Evolutionary conservation across 345 rosid species (phyloP), one percentile per base, ranked within the genome.

Genomic region (Salix arbutifolia): DNA sequence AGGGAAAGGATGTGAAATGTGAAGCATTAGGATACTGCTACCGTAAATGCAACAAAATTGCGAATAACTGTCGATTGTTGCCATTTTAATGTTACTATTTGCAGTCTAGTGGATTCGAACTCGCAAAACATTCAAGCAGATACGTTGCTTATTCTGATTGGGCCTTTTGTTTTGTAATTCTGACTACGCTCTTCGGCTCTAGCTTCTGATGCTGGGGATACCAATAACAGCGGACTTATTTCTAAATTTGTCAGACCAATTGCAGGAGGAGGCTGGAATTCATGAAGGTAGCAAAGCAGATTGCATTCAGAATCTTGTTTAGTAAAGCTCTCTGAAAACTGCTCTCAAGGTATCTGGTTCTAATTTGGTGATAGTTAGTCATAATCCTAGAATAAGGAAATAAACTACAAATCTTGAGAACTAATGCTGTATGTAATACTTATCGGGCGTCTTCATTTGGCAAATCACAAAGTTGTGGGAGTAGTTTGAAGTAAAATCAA

Each of bases 191-290:
- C 21, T 65, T 77, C 0, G 85, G 86, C 37, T 79, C 70, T 50
- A 80, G 58, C 58, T 73, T 65, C 38, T 78, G 10, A 74, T 82
- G 18, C 71, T 84, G 2, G 88, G 85, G 16, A 61, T 87, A 42
- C 83, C 85, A 5, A 77, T 83, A 3, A 60, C 83, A 0, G 85
- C 83, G 13, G 84, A 76, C 76, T 71, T 78, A 56, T 74, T 87
- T 53, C 70, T 83, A 17, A 76, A 76, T 71, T 53, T 87, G 65
- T 76, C 86, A 1, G 77, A 86, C 6, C 83, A 50, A 64, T 71
- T 78, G 78, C 85, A 81, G 28, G 75, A 74, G 30, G 76, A 66
- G n/a, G 40, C 72, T 14, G 72, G 73, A 26, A 25, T 46, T 31
- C 72, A 60, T 38, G 73, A 77, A 75, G 86, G 85, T 80, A 72